Evolutionary conservation across 768 basidiomycete genomes (phyloP).

Genomic region (Lentinula edodes): DNA sequence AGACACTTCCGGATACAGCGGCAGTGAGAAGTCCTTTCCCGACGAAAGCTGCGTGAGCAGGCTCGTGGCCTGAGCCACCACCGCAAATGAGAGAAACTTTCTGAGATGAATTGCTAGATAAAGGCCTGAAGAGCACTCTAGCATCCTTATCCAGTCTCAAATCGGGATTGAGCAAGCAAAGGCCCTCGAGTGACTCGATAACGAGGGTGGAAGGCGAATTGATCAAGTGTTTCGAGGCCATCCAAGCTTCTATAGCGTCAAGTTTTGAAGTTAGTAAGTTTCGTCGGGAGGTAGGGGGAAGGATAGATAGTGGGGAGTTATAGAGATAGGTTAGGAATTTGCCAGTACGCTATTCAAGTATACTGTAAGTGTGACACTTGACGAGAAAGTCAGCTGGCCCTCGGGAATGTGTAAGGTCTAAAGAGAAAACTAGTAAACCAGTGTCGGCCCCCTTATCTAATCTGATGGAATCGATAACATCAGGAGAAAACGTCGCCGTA

Average conservation of each 20-base stretch:
- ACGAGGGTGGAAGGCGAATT: conserved; percentile 70
- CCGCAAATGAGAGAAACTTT: conserved; percentile 79
- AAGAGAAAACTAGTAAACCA: neutral
- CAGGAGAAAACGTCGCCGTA: too few species aligned
- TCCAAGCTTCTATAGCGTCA: neutral
- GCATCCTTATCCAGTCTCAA: conserved; percentile 64
- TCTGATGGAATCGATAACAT: neutral
- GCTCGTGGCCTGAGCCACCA: conserved; percentile 88
- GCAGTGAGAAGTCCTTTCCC: conserved; percentile 75
- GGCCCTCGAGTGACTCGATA: conserved; percentile 69
- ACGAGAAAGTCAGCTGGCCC: neutral
- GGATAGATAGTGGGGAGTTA: neutral
- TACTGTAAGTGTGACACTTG: neutral
- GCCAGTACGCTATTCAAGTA: neutral
- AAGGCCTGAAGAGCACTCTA: conserved; percentile 46
- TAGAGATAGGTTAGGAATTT: neutral
- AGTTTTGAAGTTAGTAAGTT: too few species aligned
- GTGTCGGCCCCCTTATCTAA: neutral
- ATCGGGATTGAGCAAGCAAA: conserved; percentile 66
- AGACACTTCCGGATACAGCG: conserved; percentile 85
- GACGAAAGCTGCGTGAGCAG: conserved; percentile 86
- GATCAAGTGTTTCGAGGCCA: conserved; percentile 63
- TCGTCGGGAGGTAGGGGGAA: too few species aligned
- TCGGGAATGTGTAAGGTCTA: neutral
- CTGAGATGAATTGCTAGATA: conserved; percentile 49